These are phyloP conservation scores for Hypoxylon sp. DNA, from an alignment of 2,329 filamentous ascomycete genomes.

Conservation along the genomic window DNA sequence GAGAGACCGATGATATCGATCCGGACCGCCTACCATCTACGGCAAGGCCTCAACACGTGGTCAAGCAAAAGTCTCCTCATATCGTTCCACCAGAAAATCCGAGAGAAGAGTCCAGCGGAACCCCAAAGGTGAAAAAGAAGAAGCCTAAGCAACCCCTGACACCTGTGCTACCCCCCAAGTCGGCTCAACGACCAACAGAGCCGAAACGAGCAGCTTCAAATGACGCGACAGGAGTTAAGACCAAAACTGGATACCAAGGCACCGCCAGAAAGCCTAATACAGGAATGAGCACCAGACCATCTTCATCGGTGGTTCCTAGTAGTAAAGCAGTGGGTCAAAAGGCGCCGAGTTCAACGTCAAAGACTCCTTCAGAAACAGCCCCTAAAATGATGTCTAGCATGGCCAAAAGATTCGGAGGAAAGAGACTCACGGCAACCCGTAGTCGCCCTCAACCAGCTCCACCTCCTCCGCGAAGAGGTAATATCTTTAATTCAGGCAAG, in stretches of 20 bases:
- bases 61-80: conserved; percentile 47
- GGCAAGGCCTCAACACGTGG: conserved; percentile 28
- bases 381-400: conserved; percentile 41
- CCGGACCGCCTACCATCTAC: conserved; percentile 8
- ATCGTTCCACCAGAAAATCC: conserved; percentile 32
- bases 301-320: conserved; percentile 5
- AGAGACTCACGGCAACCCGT: conserved; percentile 50
- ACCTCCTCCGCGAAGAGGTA: conserved; percentile 48
- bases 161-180: conserved; percentile 28
- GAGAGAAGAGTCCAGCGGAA: conserved; percentile 1
- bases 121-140: conserved; percentile 23
- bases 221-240: conserved; percentile 27
- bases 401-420: conserved; percentile 46
- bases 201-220: conserved; percentile 26
- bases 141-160: conserved; percentile 23
- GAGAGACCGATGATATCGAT: conserved; percentile 45
- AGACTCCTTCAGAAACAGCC: conserved; percentile 21
- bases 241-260: conserved; percentile 55
- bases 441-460: conserved; percentile 40
- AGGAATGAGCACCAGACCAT: conserved; percentile 10
- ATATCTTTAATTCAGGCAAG: conserved; percentile 64
- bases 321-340: conserved; percentile 25
- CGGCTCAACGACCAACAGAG: conserved; percentile 20
- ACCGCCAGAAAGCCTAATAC: conserved; percentile 54
- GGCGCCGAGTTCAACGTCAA: conserved; percentile 10